Percentiles rank a stretch among this genome's conserved stretches.
Conservation (phyloP, 192 early-diverging fungal species). For the Bifiguratus adelaidae region DNA sequence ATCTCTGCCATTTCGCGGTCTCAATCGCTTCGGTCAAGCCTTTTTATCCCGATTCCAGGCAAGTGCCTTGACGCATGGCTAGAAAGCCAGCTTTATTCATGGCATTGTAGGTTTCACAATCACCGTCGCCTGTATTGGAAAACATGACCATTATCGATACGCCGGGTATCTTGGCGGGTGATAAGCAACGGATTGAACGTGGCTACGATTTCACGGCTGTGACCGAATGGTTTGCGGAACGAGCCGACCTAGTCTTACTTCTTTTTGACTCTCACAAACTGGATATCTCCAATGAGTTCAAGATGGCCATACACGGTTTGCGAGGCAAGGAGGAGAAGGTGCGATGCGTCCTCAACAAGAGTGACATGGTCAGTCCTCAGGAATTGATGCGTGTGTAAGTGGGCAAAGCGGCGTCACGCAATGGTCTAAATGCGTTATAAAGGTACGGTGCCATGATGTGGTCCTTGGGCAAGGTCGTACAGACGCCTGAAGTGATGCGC, state of each 20-base stretch:
- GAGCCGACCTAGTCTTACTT: slow-evolving; percentile 73
- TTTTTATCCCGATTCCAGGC: slow-evolving; percentile 75
- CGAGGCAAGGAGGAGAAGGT: slow-evolving; percentile 84
- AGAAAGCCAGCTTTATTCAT: no score
- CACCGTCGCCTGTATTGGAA: slow-evolving; percentile 61
- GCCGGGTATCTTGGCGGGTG: slow-evolving; percentile 82
- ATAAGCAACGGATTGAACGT: slow-evolving; percentile 73
- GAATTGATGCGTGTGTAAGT: slow-evolving; percentile 79
- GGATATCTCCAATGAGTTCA: slow-evolving; percentile 88
- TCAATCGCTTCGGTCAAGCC: slow-evolving; percentile 69
- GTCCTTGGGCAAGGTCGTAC: slow-evolving; percentile 79
- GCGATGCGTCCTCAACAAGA: slow-evolving; percentile 79
- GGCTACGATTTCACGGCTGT: slow-evolving; percentile 74
- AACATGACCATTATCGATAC: slow-evolving; percentile 85
- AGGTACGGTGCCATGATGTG: slow-evolving; percentile 85
- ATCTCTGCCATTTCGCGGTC: slow-evolving; percentile 73
- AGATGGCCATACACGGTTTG: slow-evolving; percentile 61
- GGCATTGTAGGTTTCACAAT: slow-evolving; percentile 49
- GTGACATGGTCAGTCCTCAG: slow-evolving; percentile 77
- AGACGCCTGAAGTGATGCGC: slow-evolving; percentile 80
- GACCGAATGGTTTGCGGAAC: slow-evolving; percentile 80
- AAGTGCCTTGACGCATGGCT: no score
- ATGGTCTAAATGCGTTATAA: not conserved
- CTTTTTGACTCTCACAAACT: slow-evolving; percentile 87
- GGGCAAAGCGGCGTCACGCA: not conserved